Conservation (phyloP, 164 flowering plant species). For the Cinnamomum chago region DNA sequence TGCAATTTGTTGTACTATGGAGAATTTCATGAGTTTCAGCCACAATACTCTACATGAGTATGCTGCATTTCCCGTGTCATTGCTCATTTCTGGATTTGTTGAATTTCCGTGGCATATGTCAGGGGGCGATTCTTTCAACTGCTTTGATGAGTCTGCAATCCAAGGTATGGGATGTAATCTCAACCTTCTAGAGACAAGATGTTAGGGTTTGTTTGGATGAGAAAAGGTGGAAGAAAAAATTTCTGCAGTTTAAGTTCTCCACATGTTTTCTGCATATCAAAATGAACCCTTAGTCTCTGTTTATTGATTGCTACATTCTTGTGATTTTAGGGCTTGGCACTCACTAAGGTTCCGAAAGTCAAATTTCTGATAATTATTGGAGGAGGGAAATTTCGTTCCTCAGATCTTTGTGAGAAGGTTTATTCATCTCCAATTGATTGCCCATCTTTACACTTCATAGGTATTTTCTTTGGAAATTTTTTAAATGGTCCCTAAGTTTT, state of each 20-base stretch:
- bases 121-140: conserved; percentile 83
- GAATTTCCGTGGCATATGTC: no score
- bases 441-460: conserved; percentile 64
- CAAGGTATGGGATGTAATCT: conserved; percentile 26
- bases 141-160: conserved; percentile 72
- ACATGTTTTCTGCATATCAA: no score
- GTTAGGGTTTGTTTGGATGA: no score
- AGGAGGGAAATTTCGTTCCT: conserved; percentile 41
- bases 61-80: neutral
- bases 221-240: no score
- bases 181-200: no score
- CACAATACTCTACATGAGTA: neutral
- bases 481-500: no score
- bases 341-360: conserved; percentile 59
- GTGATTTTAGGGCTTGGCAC: conserved; percentile 44
- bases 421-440: conserved; percentile 34
- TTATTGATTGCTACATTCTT: no score
- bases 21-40: no score
- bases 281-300: no score
- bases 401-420: conserved; percentile 38
- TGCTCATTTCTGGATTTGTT: no score
- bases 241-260: no score
- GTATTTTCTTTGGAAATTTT: conserved; percentile 19
- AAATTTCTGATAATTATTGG: conserved; percentile 51
- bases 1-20: no score